These are phyloP conservation scores for Coniochaeta prunicola DNA, from an alignment of 2,329 filamentous ascomycete species.

Conservation along the genomic window DNA sequence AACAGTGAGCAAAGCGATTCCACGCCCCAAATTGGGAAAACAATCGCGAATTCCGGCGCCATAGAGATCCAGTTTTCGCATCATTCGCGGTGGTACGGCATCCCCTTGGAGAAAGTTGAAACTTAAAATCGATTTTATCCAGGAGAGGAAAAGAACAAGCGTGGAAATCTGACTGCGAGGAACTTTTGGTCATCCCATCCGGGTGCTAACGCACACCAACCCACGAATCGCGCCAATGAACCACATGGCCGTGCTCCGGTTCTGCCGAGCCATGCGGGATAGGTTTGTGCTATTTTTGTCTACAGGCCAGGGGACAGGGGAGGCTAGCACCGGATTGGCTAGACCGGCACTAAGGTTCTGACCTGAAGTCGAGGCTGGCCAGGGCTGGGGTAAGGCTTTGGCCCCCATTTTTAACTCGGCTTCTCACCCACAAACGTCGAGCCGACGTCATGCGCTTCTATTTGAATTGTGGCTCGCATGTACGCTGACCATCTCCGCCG, in stretches of 20 bases:
- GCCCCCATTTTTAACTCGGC: constrained; percentile 8
- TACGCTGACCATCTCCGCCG: neutral
- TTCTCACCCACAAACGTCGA: neutral
- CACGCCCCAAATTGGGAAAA: neutral
- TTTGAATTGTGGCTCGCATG: neutral
- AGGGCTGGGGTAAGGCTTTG: constrained; percentile 12
- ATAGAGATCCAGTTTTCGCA: neutral
- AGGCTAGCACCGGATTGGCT: neutral
- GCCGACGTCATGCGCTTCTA: neutral
- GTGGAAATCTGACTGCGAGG: neutral
- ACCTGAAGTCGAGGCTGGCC: neutral
- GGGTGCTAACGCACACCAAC: too few relatives aligned
- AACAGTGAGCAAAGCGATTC: neutral
- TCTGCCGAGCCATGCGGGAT: neutral
- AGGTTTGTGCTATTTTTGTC: neutral
- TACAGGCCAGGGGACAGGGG: neutral
- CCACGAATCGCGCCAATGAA: neutral
- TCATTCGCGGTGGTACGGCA: neutral
- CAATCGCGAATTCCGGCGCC: neutral
- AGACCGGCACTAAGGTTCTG: neutral
- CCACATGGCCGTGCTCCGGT: neutral
- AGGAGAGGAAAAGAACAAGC: neutral
- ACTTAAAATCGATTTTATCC: neutral
- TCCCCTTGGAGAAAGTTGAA: too few relatives aligned
- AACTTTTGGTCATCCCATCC: neutral